Percentiles rank a stretch among this genome's conserved stretches.
phyloP scores from a whole-genome alignment of 176 grass and related monocot genomes.

The Guadua angustifolia region DNA sequence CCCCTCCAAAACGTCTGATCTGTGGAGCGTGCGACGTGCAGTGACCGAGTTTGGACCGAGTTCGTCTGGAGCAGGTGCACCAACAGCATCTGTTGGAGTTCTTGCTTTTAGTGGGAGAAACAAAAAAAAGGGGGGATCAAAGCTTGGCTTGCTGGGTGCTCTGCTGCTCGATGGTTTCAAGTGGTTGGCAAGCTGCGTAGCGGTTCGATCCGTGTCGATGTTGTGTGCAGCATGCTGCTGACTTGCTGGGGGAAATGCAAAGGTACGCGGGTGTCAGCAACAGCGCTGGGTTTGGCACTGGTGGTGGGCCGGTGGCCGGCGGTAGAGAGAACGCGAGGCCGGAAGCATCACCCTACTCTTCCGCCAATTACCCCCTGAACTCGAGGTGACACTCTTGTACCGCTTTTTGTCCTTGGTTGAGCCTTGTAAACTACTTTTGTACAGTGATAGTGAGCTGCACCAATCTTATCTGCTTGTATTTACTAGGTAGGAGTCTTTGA shows the following conservation, averaged over 20 bases:
- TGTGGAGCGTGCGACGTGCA: not conserved
- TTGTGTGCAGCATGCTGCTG: slow-evolving; percentile 53
- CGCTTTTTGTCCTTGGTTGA: not conserved
- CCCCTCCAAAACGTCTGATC: not conserved
- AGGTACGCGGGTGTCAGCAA: slow-evolving; percentile 67
- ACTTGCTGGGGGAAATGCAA: slow-evolving; percentile 76
- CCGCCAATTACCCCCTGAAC: slow-evolving; percentile 64
- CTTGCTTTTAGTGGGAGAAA: not conserved
- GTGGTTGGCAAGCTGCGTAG: not conserved
- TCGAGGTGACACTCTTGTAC: slow-evolving; percentile 56
- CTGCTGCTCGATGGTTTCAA: not conserved
- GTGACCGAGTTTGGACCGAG: not conserved
- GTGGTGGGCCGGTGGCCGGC: slow-evolving; percentile 27
- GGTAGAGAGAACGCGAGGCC: slow-evolving; percentile 57
- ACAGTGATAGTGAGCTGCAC: not conserved
- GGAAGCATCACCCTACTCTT: slow-evolving; percentile 60
- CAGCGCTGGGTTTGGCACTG: slow-evolving; percentile 57
- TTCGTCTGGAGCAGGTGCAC: not conserved
- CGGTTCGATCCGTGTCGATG: slow-evolving; percentile 34
- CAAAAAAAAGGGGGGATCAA: no score
- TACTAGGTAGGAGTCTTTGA: not conserved
- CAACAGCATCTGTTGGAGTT: not conserved
- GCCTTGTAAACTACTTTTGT: not conserved
- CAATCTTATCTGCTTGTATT: not conserved
- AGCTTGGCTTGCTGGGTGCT: not conserved